Base-by-base conservation (phyloP, 1,284 basidiomycete species). In the Ceratobasidium sp. region DNA sequence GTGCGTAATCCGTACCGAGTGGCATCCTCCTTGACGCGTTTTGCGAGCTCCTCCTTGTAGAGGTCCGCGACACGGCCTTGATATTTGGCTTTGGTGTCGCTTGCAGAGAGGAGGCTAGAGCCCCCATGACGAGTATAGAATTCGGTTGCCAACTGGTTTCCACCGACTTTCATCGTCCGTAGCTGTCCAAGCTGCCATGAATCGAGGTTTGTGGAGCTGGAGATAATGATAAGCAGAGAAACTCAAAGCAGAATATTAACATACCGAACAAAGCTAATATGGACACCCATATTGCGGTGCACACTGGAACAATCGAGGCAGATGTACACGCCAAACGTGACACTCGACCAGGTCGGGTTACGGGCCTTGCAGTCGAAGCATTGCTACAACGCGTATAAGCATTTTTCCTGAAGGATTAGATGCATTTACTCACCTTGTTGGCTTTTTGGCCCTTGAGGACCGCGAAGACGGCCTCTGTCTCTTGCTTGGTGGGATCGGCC, bases 341-440 rank as follows among this genome's bases (percentile, higher is more conserved):
- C 94, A 73, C 93, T 96, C 1, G 95, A 91, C 96, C 96, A 99
- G 54, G 96, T 97, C 68, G 96, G 96, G 82, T 97, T 98, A 77
- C 95, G 92, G 71, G 96, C 95, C 75, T 88, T 86, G 78, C 97
- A 99, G 80, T 99, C 96, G 77, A 98, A 98, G 82, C 96, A 99
- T 75, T 88, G 86, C 96, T 98, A 75, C 6, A 5, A 27, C 38
- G 12, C 12, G 32, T 29, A 50, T 31, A 56, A 29, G 38, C 53
- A 54, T 3, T 31, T 57, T 17, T 50, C 49, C n/a, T 12, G 35
- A 27, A 62, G 42, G 2, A 40, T 7, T 25, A 8, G 43, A 20
- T 35, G 27, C 15, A 43, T 20, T 32, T 49, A 49, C 85, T 42
- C 57, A 92, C 94, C 84, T 94, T 96, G 83, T 97, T 97, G 1